These are phyloP conservation scores for Backusella morwellensis DNA, from an alignment of 192 early-diverging fungal species.

Conservation along the genomic window DNA sequence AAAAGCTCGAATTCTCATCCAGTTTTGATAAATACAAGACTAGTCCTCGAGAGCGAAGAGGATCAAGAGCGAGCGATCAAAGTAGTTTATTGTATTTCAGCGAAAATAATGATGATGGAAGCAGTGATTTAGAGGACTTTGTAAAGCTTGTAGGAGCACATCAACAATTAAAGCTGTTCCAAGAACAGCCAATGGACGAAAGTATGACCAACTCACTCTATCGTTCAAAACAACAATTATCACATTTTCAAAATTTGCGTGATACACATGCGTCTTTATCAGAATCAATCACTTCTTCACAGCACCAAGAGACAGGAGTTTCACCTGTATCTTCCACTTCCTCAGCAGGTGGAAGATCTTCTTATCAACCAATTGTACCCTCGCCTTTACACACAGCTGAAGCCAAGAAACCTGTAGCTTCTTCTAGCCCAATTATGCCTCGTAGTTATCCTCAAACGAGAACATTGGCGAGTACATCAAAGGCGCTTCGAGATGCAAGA, in stretches of 20 bases:
- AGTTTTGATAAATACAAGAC: constrained; percentile 30
- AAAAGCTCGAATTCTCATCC: constrained; percentile 10
- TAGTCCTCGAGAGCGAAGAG: constrained; percentile 9
- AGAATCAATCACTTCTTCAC: constrained; percentile 25
- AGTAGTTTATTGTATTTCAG: constrained; percentile 7
- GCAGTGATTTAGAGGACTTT: constrained; percentile 58
- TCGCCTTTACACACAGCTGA: constrained; percentile 7
- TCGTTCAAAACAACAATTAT: constrained; percentile 18
- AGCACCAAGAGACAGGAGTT: neutral
- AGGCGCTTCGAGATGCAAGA: neutral
- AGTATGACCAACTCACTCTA: constrained; percentile 5
- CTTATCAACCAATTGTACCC: constrained; percentile 6
- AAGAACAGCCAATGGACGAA: neutral
- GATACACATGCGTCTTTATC: constrained; percentile 30
- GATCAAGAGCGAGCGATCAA: constrained; percentile 25
- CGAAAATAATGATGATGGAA: constrained; percentile 22
- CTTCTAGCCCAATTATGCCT: neutral
- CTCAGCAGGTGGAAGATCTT: neutral
- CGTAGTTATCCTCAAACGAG: constrained; percentile 8
- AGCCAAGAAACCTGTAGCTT: neutral
- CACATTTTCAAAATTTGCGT: constrained; percentile 28
- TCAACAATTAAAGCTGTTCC: constrained; percentile 53
- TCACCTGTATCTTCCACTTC: constrained; percentile 9
- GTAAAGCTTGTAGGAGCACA: constrained; percentile 57
- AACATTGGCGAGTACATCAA: neutral